Evolutionary conservation across 768 basidiomycete species (phyloP), one percentile per base, ranked within the genome.

Genomic region (Multifurca ochricompacta): DNA sequence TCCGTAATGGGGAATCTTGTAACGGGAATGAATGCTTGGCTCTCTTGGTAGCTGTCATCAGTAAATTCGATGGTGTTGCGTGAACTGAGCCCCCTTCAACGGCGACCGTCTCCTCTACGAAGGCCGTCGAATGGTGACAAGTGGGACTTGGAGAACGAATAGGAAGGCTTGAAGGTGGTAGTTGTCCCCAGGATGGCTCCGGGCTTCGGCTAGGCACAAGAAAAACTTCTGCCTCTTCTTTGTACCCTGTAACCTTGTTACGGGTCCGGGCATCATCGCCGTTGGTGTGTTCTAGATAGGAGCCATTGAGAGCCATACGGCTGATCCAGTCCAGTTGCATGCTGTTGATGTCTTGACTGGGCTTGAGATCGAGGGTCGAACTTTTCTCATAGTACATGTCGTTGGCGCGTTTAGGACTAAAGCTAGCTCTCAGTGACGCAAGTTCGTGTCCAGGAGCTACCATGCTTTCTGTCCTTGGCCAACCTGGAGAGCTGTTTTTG

Each of bases 111-210:
- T 56, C 48, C 40, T 56, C 48, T n/a, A 45, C 48, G 11, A 18
- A 32, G 13, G n/a, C 10, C 48, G 34, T 45, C 14, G 48, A 44
- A 30, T 7, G 23, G n/a, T 27, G 21, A 42, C 48, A 50, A 41
- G 4, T 21, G 13, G 48, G 48, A 39, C 18, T 37, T 10, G 31
- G 54, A 32, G 54, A 56, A 25, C 44, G 31, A 39, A 56, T 51
- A 13, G 55, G 55, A 37, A 35, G 21, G 39, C 55, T 56, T 27
- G 55, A 56, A 11, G 55, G 55, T 18, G 55, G 55, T 28, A 42
- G 44, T 9, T 37, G 44, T 42, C 37, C 35, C 21, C 32, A 32
- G 7, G 54, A 44, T 19, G 7, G 34, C 18, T 37, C 31, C 19
- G 32, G 35, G 4, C 34, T 9, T 16, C 11, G 27, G 36, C 9